These are phyloP conservation scores for Nyssa sinensis DNA, from an alignment of 148 eudicot species.

Conservation along the genomic window DNA sequence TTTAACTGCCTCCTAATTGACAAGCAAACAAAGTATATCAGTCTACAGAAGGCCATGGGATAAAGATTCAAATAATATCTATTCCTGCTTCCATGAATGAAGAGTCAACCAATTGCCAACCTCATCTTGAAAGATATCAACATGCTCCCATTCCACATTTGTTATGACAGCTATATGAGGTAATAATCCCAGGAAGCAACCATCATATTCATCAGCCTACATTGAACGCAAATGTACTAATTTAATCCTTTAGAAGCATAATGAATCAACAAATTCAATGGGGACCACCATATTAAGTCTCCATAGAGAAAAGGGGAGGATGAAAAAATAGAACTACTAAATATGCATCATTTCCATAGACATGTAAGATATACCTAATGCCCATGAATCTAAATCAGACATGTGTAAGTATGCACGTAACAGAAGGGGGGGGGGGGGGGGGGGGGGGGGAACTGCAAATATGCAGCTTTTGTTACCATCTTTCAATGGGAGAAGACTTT, in stretches of 20 bases:
- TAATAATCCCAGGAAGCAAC: constrained; percentile 4
- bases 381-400: background rate
- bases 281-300: background rate
- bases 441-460: too few species aligned
- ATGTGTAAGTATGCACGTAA: background rate
- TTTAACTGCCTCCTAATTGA: constrained; percentile 15
- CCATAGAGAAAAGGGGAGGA: background rate
- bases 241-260: background rate
- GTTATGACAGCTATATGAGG: constrained; percentile 9
- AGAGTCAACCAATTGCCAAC: background rate
- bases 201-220: constrained; percentile 19
- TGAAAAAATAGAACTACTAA: background rate
- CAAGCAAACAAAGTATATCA: background rate
- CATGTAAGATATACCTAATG: background rate
- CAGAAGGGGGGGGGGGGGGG: too few species aligned
- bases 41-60: background rate
- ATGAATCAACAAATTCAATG: background rate
- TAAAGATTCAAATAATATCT: background rate
- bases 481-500: background rate
- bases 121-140: constrained; percentile 18
- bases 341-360: background rate
- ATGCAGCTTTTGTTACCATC: background rate
- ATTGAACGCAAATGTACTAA: background rate
- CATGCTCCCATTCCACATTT: constrained; percentile 21
- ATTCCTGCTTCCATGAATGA: background rate